These are phyloP conservation scores for Candida koratica DNA, from an alignment of 805 yeast species.

Conservation along the genomic window DNA sequence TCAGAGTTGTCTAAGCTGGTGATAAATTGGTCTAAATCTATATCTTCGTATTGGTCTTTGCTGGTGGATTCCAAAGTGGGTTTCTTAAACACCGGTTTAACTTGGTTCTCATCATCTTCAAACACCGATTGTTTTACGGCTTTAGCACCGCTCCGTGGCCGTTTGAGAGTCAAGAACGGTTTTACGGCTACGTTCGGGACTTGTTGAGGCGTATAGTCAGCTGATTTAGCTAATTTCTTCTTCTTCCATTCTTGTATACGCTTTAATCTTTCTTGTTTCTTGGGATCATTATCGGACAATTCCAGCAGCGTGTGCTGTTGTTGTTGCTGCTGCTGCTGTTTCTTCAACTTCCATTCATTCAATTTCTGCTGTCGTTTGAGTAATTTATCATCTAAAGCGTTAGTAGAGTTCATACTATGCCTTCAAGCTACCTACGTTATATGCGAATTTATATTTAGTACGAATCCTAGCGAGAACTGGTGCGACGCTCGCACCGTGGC, in stretches of 20 bases:
- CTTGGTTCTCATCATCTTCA: slow-evolving; percentile 36
- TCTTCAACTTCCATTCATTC: slow-evolving; percentile 59
- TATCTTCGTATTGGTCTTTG: slow-evolving; percentile 16
- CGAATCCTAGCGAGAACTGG: not conserved
- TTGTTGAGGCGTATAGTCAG: not conserved
- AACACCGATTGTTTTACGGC: slow-evolving; percentile 10
- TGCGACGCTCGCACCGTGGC: not conserved
- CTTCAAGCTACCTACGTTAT: slow-evolving; percentile 7
- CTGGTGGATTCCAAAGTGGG: not conserved
- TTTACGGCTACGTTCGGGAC: not conserved
- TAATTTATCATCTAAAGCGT: slow-evolving; percentile 29
- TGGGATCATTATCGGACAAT: slow-evolving; percentile 1
- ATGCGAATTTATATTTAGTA: not conserved
- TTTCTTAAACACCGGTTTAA: slow-evolving; percentile 6
- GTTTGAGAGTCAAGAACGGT: slow-evolving; percentile 10
- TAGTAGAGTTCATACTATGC: slow-evolving; percentile 15
- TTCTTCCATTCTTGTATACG: slow-evolving; percentile 53
- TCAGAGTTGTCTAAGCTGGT: slow-evolving; percentile 5
- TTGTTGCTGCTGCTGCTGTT: slow-evolving; percentile 28
- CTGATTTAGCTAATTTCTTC: slow-evolving; percentile 18
- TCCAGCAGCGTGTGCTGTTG: slow-evolving; percentile 11
- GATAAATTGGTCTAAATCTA: slow-evolving; percentile 13
- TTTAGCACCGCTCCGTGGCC: slow-evolving; percentile 8
- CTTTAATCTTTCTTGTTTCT: slow-evolving; percentile 28
- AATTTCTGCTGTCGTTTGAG: slow-evolving; percentile 48